These are phyloP conservation scores for Plantago coronopus DNA, from an alignment of 305 asterid species.

Conservation along the genomic window DNA sequence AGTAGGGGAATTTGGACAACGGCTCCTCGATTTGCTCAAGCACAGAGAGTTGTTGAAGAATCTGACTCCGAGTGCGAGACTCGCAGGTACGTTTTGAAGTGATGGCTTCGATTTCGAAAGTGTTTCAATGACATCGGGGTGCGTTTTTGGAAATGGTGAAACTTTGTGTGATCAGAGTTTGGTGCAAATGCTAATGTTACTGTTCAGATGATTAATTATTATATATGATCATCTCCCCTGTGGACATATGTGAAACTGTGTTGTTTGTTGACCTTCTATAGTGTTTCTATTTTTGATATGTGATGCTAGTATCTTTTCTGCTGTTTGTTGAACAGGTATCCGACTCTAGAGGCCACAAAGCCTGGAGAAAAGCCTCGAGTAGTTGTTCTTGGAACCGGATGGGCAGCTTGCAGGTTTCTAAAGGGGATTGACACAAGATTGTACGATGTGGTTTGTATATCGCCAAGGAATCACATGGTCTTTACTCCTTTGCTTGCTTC, in stretches of 20 bases:
- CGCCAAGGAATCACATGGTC: constrained; percentile 97
- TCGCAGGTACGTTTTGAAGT: constrained; percentile 23
- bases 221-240: too few relatives aligned
- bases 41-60: constrained; percentile 43
- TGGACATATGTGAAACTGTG: too few relatives aligned
- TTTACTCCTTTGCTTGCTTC: constrained; percentile 95
- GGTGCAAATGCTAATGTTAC: too few relatives aligned
- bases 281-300: too few relatives aligned
- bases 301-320: too few relatives aligned
- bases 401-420: constrained; percentile 96
- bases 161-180: too few relatives aligned
- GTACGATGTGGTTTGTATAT: constrained; percentile 82
- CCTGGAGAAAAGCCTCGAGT: constrained; percentile 83
- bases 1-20: constrained; percentile 53
- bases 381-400: constrained; percentile 87
- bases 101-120: too few relatives aligned
- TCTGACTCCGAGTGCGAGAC: constrained; percentile 51
- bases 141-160: too few relatives aligned
- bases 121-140: too few relatives aligned
- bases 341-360: constrained; percentile 75
- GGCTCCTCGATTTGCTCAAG: constrained; percentile 50
- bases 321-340: constrained; percentile 32
- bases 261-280: too few relatives aligned
- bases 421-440: constrained; percentile 67
- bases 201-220: too few relatives aligned